A percentile compares a stretch with the other conserved stretches of the same genome.
Conservation (phyloP, 805 yeast species). For the Saturnispora dispora region DNA sequence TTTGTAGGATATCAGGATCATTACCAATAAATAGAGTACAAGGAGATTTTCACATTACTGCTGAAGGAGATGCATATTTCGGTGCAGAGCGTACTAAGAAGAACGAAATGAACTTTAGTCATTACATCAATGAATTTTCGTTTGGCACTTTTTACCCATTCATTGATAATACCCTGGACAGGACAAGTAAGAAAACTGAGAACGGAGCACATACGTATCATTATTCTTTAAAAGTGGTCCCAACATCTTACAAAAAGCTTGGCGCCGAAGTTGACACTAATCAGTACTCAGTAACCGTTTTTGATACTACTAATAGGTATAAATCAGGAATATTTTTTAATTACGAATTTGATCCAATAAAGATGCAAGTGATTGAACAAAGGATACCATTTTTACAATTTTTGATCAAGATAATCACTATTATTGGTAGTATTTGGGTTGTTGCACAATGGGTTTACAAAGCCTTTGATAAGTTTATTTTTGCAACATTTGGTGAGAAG, state of each 20-base stretch:
- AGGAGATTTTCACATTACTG: conserved; percentile 82
- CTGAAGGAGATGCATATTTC: conserved; percentile 50
- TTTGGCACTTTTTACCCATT: conserved; percentile 87
- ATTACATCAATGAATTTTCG: conserved; percentile 76
- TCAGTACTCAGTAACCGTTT: conserved; percentile 68
- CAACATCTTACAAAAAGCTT: conserved; percentile 62
- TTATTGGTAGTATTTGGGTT: conserved; percentile 73
- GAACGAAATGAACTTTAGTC: conserved; percentile 66
- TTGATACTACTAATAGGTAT: conserved; percentile 20
- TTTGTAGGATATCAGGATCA: conserved; percentile 80
- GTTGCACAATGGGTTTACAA: conserved; percentile 58
- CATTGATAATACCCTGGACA: conserved; percentile 80
- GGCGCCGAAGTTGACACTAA: conserved; percentile 72
- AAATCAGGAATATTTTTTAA: conserved; percentile 75
- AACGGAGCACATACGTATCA: conserved; percentile 43
- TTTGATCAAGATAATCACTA: conserved; percentile 67
- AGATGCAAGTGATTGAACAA: conserved; percentile 56
- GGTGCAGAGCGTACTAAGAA: conserved; percentile 37
- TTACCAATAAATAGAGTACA: conserved; percentile 77
- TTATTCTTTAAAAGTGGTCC: conserved; percentile 73
- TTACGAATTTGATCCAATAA: conserved; percentile 85
- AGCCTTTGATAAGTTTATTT: conserved; percentile 44
- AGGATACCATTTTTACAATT: conserved; percentile 74
- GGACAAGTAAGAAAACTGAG: conserved; percentile 49
- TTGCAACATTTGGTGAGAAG: conserved; percentile 49